A percentile compares a stretch with the other conserved stretches of the same genome.
phyloP scores from a whole-genome alignment of 2,329 filamentous ascomycete genomes.

The Colletotrichum lini region DNA sequence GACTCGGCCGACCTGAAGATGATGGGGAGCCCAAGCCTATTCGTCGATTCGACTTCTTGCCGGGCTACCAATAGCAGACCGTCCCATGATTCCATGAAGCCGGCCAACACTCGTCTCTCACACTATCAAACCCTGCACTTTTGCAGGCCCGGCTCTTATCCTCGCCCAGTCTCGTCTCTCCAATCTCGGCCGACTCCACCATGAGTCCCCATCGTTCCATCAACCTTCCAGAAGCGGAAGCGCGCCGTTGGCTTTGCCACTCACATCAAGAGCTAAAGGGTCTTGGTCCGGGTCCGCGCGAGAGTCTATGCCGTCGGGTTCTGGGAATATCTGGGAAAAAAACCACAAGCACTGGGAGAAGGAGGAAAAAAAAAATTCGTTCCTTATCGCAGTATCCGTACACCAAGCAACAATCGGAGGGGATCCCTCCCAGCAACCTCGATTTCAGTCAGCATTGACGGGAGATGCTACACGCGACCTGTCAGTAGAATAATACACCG shows the following conservation, averaged over 20 bases:
- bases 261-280: constrained; percentile 22
- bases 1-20: constrained; percentile 11
- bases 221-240: constrained; percentile 49
- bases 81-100: constrained; percentile 1
- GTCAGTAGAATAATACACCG: background rate
- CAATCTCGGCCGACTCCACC: constrained; percentile 37
- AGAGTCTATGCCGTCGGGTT: constrained; percentile 28
- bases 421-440: constrained; percentile 3
- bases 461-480: background rate
- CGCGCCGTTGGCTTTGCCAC: constrained; percentile 44
- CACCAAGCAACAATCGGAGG: constrained; percentile 2
- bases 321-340: no score
- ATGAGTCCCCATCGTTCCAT: constrained; percentile 42
- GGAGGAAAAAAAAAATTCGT: no score
- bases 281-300: constrained; percentile 31
- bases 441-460: background rate
- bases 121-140: constrained; percentile 19
- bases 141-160: constrained; percentile 21
- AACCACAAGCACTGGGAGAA: no score
- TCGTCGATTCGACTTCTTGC: constrained; percentile 16
- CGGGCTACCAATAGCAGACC: constrained; percentile 8
- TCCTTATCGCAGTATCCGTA: constrained; percentile 29
- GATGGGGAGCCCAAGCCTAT: background rate
- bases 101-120: background rate
- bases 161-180: constrained; percentile 31